Evolutionary conservation across 371 early-diverging fungal genomes (phyloP).

Genomic region (Lichtheimia ornata): DNA sequence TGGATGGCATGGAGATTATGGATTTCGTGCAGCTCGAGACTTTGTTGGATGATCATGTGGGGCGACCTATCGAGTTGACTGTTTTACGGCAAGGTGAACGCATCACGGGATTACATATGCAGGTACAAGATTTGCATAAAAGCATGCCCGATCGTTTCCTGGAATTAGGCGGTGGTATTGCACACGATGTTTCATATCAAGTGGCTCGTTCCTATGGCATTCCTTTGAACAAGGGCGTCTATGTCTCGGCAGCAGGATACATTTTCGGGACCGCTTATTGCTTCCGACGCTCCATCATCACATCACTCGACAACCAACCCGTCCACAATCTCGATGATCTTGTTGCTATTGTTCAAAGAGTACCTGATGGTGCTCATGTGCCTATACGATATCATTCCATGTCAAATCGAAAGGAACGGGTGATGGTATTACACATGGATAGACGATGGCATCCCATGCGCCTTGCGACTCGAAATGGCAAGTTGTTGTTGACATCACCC

Average conservation of each 20-base stretch:
- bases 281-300: slow-evolving; percentile 64
- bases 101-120: slow-evolving; percentile 41
- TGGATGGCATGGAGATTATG: slow-evolving; percentile 61
- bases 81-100: slow-evolving; percentile 73
- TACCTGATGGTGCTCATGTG: slow-evolving; percentile 80
- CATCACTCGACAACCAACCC: slow-evolving; percentile 66
- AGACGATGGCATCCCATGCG: slow-evolving; percentile 84
- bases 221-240: slow-evolving; percentile 74
- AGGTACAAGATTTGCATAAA: slow-evolving; percentile 76
- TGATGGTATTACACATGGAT: slow-evolving; percentile 78
- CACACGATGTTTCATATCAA: slow-evolving; percentile 87
- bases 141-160: slow-evolving; percentile 73
- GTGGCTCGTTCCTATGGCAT: slow-evolving; percentile 75
- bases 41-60: slow-evolving; percentile 71
- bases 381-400: slow-evolving; percentile 79
- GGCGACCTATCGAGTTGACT: slow-evolving; percentile 51
- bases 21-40: slow-evolving; percentile 71
- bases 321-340: slow-evolving; percentile 82
- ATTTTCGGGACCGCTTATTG: slow-evolving; percentile 64
- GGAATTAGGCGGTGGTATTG: slow-evolving; percentile 84
- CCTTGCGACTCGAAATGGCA: slow-evolving; percentile 80
- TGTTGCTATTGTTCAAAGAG: slow-evolving; percentile 55
- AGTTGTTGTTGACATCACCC: neutral
- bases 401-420: slow-evolving; percentile 58
- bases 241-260: slow-evolving; percentile 75